These are phyloP conservation scores for Boechera divaricarpa DNA, from an alignment of 345 rosid species.

Conservation along the genomic window DNA sequence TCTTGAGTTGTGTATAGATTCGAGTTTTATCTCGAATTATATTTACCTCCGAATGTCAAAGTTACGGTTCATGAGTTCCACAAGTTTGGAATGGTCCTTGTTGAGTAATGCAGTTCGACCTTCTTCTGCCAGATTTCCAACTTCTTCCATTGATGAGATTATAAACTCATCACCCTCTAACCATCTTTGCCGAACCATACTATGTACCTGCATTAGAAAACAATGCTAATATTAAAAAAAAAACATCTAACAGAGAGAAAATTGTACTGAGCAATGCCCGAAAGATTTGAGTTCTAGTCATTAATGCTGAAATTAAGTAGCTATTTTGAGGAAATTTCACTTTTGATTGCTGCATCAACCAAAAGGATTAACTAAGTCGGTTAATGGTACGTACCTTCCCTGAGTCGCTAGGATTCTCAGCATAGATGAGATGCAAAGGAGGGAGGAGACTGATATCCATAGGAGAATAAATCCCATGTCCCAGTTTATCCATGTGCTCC, in stretches of 20 bases:
- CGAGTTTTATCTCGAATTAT: neutral
- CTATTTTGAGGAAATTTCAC: too few relatives aligned
- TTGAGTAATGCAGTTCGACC: slow-evolving; percentile 66
- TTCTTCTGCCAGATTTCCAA: slow-evolving; percentile 68
- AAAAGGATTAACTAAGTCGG: neutral
- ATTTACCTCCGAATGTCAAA: slow-evolving; percentile 84
- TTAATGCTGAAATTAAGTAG: neutral
- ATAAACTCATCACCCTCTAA: slow-evolving; percentile 82
- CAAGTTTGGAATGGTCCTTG: slow-evolving; percentile 69
- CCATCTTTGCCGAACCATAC: slow-evolving; percentile 87
- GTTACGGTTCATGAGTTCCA: slow-evolving; percentile 77
- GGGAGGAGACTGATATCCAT: slow-evolving; percentile 88
- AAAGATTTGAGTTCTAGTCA: neutral
- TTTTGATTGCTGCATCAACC: too few relatives aligned
- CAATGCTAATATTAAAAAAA: neutral
- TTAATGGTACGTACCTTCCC: slow-evolving; percentile 72
- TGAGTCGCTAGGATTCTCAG: slow-evolving; percentile 97
- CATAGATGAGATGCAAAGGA: slow-evolving; percentile 82
- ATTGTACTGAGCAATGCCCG: neutral
- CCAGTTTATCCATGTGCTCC: slow-evolving; percentile 79
- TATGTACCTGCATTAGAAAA: slow-evolving; percentile 71
- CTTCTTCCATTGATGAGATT: slow-evolving; percentile 70
- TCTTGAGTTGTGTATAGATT: neutral
- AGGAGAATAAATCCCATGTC: slow-evolving; percentile 82
- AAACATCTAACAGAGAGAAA: neutral